Evolutionary conservation across 495 filamentous ascomycete genomes (phyloP), one percentile per base, ranked within the genome.

Genomic region (Peziza echinospora): DNA sequence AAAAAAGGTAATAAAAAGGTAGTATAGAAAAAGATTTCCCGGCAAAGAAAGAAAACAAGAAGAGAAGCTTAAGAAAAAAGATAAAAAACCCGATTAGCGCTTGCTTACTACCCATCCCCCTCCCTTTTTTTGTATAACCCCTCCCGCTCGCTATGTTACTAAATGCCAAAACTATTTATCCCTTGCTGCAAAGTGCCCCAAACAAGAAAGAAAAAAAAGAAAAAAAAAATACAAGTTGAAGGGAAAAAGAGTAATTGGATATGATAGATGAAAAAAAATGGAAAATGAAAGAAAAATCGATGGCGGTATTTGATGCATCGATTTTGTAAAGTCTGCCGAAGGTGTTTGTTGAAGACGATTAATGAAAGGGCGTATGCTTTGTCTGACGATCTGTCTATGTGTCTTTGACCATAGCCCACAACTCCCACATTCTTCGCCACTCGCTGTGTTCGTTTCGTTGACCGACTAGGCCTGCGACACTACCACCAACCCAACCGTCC

Each of bases 401-500:
- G n/a, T n/a, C n/a, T n/a, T n/a, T n/a, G n/a, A 59, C 39, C 24
- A 58, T 19, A 21, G 58, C 55, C 39, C 52, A 55, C 48, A 58
- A 46, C 22, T 46, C 48, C 50, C 50, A 59, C 41, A 11, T 37
- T 17, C 47, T 54, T 26, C 54, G 55, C 49, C 53, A 52, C 22
- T 43, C 41, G 24, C 47, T 59, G 5, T 46, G 46, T 9, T 46
- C 49, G 28, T 59, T 51, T 16, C 47, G 39, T 13, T 34, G 26
- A 3, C 49, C 64, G 26, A 13, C 13, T 0, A 37, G 13, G 6
- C 30, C 30, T 1, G 30, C 13, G 0, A 17, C 30, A 37, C 30
- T 37, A 11, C 30, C 30, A 13, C 30, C 30, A 1, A 77, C 64
- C 89, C 91, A 97, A 43, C 71, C 75, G 49, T 77, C 75, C 41